Conservation (phyloP, 1,284 basidiomycete species). For the Tylopilus orsonianus region DNA sequence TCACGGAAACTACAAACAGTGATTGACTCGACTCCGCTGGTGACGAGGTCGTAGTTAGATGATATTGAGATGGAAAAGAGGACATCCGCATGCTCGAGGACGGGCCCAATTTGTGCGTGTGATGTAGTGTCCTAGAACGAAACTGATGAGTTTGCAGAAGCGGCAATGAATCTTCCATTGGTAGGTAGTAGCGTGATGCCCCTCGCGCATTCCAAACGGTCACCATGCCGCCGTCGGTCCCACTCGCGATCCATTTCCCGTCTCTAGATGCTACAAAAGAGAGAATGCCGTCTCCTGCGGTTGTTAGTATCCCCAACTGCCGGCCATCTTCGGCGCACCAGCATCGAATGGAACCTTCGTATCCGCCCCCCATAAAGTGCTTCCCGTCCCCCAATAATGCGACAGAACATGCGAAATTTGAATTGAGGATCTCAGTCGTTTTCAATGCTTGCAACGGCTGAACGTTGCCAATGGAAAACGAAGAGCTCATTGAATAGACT, state of each 20-base stretch:
- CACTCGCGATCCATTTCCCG: constrained; percentile 5
- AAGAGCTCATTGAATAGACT: background rate
- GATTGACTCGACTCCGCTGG: background rate
- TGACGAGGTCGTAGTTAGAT: background rate
- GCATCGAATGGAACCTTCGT: background rate
- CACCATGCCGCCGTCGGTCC: background rate
- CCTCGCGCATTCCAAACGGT: constrained; percentile 1
- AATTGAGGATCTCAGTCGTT: background rate
- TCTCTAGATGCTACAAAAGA: background rate
- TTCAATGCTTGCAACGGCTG: background rate
- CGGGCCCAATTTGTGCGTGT: constrained; percentile 4
- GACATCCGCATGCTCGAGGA: background rate
- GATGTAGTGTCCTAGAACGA: constrained; percentile 16
- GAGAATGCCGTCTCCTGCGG: background rate
- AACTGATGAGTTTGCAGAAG: background rate
- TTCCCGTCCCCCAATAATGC: background rate
- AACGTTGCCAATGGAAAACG: background rate
- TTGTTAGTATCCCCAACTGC: constrained; percentile 2
- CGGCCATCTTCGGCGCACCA: constrained; percentile 4
- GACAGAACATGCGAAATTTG: background rate
- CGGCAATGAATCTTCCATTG: constrained; percentile 7
- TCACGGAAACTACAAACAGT: constrained; percentile 2
- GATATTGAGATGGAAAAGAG: constrained; percentile 14
- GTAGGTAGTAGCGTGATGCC: constrained; percentile 4
- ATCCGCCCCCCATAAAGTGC: background rate